These are phyloP conservation scores for Psilocybe sp. DNA, from an alignment of 768 basidiomycete species.

Conservation along the genomic window DNA sequence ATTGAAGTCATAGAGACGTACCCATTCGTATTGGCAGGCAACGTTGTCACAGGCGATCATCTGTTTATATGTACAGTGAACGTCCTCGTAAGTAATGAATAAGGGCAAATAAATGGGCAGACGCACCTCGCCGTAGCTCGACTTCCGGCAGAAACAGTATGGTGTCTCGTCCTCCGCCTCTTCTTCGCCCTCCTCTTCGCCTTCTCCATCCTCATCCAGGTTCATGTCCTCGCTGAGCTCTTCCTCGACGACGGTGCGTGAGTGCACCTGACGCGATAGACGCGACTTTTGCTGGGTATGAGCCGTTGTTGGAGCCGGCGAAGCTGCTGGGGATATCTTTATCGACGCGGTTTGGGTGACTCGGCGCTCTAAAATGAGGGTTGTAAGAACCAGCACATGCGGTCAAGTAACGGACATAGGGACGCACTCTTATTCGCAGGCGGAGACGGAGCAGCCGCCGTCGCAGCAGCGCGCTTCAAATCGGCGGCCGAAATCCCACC, in stretches of 20 bases:
- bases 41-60: constrained; percentile 78
- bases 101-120: neutral
- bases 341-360: constrained; percentile 36
- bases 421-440: constrained; percentile 39
- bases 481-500: constrained; percentile 24
- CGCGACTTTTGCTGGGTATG: constrained; percentile 41
- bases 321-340: constrained; percentile 34
- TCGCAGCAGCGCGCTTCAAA: constrained; percentile 11
- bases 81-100: neutral
- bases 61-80: constrained; percentile 23
- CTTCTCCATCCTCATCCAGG: constrained; percentile 41
- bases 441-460: constrained; percentile 18
- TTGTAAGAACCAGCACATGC: neutral
- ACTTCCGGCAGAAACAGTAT: constrained; percentile 53
- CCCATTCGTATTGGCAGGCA: constrained; percentile 72
- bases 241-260: constrained; percentile 24
- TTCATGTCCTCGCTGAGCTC: constrained; percentile 26
- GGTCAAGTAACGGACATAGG: neutral
- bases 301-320: constrained; percentile 39
- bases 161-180: constrained; percentile 46
- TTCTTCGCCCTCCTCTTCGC: constrained; percentile 37
- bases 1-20: constrained; percentile 23
- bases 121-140: constrained; percentile 48
- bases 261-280: constrained; percentile 43
- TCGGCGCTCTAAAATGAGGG: constrained; percentile 33